Evolutionary conservation across 1,139 yeast genomes (phyloP), one percentile per base, ranked within the genome.

Genomic region (Protomyces inundatus): DNA sequence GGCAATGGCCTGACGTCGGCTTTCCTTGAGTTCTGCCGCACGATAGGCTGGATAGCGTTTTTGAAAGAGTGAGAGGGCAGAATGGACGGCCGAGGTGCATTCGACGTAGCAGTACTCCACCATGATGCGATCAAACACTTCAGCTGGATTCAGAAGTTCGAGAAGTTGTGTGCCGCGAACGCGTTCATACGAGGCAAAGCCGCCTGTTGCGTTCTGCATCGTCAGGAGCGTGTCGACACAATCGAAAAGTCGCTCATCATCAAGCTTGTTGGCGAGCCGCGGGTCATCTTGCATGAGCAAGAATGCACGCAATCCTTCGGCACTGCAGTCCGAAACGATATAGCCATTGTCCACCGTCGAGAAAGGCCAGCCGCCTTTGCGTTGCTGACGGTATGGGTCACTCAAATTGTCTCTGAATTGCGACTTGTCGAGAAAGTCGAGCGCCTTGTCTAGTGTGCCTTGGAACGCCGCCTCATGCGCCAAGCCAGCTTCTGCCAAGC

Each of bases 91-190:
- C 74, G 95, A 98, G 0, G 98, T 90, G 74, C 99, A 95, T 74
- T 95, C 99, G 39, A 93, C 97, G 72, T 95, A 95, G 0, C 98
- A 98, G 73, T 89, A 93, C 73, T 95, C 99, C 12, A 93, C 96
- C 99, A 95, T 95, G 67, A 95, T 95, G 70, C 93, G 90, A 67
- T 96, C 96, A 76, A 95, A 95, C 0, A 95, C 98, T 73, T 95
- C 98, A 0, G 98, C 98, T 0, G 98, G 98, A 70, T 93, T 93
- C 68, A 95, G 77, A 58, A 77, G 72, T 73, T 95, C 93, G 67
- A 95, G 74, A 55, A 84, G 70, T n/a, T 90, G 83, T 0, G 96
- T 84, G 0, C 96, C 90, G 69, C 90, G 85, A 67, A 90, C 93
- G 65, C 79, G 81, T 73, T 95, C 99, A 73, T 95, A 95, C 0